Base-by-base conservation (phyloP, 176 grass and related monocot species). In the Avena atlantica region DNA sequence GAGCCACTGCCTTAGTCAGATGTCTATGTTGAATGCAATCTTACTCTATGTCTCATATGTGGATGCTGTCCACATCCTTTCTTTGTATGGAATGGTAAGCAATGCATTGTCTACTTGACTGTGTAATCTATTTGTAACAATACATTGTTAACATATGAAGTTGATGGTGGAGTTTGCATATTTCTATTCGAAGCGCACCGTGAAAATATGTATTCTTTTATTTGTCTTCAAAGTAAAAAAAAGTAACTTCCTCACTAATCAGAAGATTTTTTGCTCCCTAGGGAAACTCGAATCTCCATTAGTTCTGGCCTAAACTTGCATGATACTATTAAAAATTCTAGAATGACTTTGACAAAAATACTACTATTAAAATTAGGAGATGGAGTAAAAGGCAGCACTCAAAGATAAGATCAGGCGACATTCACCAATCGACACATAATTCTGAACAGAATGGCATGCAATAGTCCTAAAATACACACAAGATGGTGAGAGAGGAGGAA, bases 1-100 rank as follows among this genome's bases (percentile, higher is more conserved):
- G 56, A 96, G 52, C 82, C 85, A 96, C 78, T 96, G 90, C 75
- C 88, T 96, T 84, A 85, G 80, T 62, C 97, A 98, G 67, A 96
- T 91, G 87, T 84, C 94, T 80, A 92, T 86, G 15, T 61, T 99
- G 16, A 96, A 90, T 78, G 94, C 89, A 80, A 79, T 96, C 82
- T 89, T 99, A 79, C 92, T 92, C 42, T 81, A 92, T 71, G 76
- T 99, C 60, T 99, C 86, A 90, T 67, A 85, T 87, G 90, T 82
- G 5, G 97, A 99, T 87, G 87, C 66, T 71, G 84, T 93, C 83
- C 97, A 99, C 85, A 96, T 99, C 59, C 91, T 99, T 88, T 96
- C 97, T 73, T 84, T 99, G 81, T 96, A 93, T 83, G 97, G 97
- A 67, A 90, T 96, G 97, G 97, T 96, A 89, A 90, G 88, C 21